These are phyloP conservation scores for Coemansia erecta DNA, from an alignment of 192 early-diverging fungal species.

Conservation along the genomic window DNA sequence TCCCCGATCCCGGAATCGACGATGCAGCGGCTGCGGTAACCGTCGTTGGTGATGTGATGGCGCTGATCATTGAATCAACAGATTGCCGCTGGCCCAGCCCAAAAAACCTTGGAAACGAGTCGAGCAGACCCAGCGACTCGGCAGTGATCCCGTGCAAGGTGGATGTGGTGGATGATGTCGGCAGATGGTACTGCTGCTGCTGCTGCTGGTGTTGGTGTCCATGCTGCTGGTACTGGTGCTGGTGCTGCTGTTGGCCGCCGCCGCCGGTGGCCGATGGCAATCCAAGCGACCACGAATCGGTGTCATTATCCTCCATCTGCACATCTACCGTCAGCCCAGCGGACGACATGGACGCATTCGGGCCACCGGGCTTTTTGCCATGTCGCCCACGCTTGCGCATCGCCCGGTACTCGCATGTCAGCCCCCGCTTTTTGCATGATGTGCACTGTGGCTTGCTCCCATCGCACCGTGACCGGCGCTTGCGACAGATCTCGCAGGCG, in stretches of 20 bases:
- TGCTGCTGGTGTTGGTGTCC: too few relatives aligned
- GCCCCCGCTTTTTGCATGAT: conserved; percentile 35
- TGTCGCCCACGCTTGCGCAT: conserved; percentile 53
- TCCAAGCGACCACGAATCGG: conserved; percentile 15
- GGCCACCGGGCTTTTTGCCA: conserved; percentile 18
- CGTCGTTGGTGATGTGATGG: too few relatives aligned
- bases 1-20: too few relatives aligned
- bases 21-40: too few relatives aligned
- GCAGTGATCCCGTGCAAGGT: not conserved
- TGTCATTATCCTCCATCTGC: not conserved
- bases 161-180: too few relatives aligned
- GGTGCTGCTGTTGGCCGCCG: too few relatives aligned
- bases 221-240: too few relatives aligned
- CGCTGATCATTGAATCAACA: too few relatives aligned
- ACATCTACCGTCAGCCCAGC: not conserved
- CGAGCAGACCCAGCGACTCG: not conserved
- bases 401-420: conserved; percentile 48
- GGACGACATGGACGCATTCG: not conserved
- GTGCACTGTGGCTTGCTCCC: conserved; percentile 40
- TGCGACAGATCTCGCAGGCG: conserved; percentile 50
- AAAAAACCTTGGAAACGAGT: not conserved
- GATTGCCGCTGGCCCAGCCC: too few relatives aligned
- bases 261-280: not conserved
- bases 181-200: too few relatives aligned
- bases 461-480: conserved; percentile 43